Conservation (phyloP, 2,329 filamentous ascomycete genomes). For the Colletotrichum phormii region DNA sequence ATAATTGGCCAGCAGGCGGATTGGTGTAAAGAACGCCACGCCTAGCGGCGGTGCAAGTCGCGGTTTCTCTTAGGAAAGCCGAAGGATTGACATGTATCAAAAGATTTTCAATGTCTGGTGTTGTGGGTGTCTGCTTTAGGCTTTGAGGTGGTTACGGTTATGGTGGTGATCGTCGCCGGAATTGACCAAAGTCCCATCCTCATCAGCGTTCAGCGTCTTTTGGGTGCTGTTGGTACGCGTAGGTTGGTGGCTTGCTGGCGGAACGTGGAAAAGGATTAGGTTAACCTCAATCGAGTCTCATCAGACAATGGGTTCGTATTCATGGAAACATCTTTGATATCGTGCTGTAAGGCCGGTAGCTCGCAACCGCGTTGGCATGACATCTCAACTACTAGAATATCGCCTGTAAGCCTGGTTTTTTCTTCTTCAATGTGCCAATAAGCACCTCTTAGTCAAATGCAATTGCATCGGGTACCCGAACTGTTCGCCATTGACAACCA, state of each 20-base stretch:
- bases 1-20: conserved; percentile 6
- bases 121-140: neutral
- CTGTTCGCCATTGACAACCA: neutral
- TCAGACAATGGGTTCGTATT: neutral
- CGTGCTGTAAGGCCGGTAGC: neutral
- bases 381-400: neutral
- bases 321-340: neutral
- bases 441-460: too few relatives aligned
- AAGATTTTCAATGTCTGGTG: neutral
- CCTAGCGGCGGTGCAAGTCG: neutral
- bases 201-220: neutral
- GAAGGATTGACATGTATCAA: neutral
- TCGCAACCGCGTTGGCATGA: neutral
- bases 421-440: neutral
- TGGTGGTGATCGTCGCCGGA: neutral
- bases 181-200: neutral
- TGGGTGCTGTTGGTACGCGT: neutral
- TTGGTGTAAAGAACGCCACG: neutral
- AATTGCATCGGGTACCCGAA: neutral
- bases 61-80: neutral
- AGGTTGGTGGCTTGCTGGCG: neutral
- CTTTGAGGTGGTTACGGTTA: neutral
- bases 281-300: neutral
- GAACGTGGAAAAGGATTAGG: neutral
- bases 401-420: too few relatives aligned